A percentile compares a stretch with the other conserved stretches of the same genome.
phyloP scores from a whole-genome alignment of 1,139 yeast species.

The Geotrichum citri-aurantii region DNA sequence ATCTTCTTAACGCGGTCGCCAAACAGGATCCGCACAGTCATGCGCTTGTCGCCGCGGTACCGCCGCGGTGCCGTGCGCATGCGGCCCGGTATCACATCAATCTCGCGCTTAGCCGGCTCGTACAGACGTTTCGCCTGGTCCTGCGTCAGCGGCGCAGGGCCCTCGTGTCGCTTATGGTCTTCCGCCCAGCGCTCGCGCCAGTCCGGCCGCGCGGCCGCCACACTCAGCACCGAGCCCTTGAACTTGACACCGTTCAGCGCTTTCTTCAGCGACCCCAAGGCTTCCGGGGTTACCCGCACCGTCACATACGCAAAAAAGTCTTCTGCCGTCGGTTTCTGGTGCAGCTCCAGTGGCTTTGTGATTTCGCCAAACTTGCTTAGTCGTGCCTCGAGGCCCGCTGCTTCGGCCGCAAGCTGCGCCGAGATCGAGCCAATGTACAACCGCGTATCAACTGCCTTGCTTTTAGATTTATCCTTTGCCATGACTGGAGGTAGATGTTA shows the following conservation, averaged over 20 bases:
- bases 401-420: constrained; percentile 43
- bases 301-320: constrained; percentile 64
- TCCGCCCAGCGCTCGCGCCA: constrained; percentile 44
- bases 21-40: constrained; percentile 56
- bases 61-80: constrained; percentile 51
- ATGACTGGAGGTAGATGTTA: neutral
- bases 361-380: constrained; percentile 48
- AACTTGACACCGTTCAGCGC: constrained; percentile 64
- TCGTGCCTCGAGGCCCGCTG: constrained; percentile 43
- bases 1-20: constrained; percentile 57
- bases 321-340: constrained; percentile 45
- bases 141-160: constrained; percentile 33
- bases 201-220: constrained; percentile 47
- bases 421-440: constrained; percentile 71
- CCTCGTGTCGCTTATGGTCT: constrained; percentile 32
- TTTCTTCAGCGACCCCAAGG: constrained; percentile 45
- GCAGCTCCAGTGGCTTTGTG: constrained; percentile 43
- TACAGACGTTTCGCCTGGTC: constrained; percentile 42
- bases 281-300: constrained; percentile 45
- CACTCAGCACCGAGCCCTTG: constrained; percentile 62
- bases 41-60: constrained; percentile 37
- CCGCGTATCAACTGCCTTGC: constrained; percentile 32
- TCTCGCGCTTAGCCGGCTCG: constrained; percentile 39
- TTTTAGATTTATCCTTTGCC: neutral
- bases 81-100: constrained; percentile 58